These are phyloP conservation scores for Tolypocladium guangdongense DNA, from an alignment of 2,329 filamentous ascomycete species.

Conservation along the genomic window DNA sequence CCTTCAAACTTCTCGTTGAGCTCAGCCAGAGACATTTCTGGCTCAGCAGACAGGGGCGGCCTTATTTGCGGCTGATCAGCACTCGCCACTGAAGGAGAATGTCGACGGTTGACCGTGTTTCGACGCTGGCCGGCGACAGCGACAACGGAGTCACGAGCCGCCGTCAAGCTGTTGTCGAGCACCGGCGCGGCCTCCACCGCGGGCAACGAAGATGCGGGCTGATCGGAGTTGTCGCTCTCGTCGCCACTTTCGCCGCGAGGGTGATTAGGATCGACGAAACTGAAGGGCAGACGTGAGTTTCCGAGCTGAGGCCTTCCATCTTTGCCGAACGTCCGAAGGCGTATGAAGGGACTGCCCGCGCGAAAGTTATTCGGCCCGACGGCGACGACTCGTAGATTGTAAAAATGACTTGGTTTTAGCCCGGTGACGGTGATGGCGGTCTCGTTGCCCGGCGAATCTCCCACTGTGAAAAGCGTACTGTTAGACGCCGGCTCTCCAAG, in stretches of 20 bases:
- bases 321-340: conserved; percentile 63
- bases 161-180: conserved; percentile 47
- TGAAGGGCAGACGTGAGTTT: conserved; percentile 44
- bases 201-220: conserved; percentile 38
- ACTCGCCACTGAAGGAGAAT: conserved; percentile 59
- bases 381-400: conserved; percentile 87
- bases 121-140: conserved; percentile 23
- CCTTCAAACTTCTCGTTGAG: conserved; percentile 72
- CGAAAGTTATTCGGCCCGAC: conserved; percentile 89
- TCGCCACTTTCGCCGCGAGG: conserved; percentile 28
- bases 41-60: conserved; percentile 36
- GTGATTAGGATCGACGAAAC: conserved; percentile 42
- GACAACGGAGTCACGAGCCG: conserved; percentile 54
- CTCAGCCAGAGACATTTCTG: conserved; percentile 59
- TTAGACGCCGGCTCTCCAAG: neutral
- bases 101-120: conserved; percentile 58
- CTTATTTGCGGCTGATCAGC: conserved; percentile 37
- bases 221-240: conserved; percentile 33
- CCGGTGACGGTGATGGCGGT: conserved; percentile 76
- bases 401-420: conserved; percentile 76
- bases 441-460: conserved; percentile 54
- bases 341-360: conserved; percentile 74
- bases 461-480: conserved; percentile 43
- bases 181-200: conserved; percentile 50
- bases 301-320: conserved; percentile 53